Conservation (phyloP, 257 asterid genomes). For the Scutellaria galericulata region DNA sequence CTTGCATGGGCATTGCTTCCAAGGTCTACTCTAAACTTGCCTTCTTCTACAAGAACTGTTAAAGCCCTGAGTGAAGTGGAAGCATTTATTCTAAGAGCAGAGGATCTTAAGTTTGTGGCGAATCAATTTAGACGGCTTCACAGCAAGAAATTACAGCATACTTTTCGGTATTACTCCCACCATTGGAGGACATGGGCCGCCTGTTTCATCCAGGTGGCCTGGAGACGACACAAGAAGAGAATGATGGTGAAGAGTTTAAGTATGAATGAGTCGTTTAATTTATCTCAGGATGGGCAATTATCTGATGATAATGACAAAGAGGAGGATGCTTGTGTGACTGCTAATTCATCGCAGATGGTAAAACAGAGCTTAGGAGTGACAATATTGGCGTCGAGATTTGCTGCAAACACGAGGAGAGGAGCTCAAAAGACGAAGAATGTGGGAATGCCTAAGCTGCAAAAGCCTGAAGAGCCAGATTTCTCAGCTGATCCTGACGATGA, state of each 20-base stretch:
- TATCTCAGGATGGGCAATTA: slow-evolving; percentile 37
- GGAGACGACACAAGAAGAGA: slow-evolving; percentile 68
- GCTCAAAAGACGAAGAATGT: slow-evolving; percentile 64
- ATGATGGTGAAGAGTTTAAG: slow-evolving; percentile 48
- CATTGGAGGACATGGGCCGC: slow-evolving; percentile 94
- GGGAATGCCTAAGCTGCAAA: slow-evolving; percentile 57
- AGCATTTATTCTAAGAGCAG: slow-evolving; percentile 81
- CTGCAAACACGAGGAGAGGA: slow-evolving; percentile 75
- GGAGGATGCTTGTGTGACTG: slow-evolving; percentile 6
- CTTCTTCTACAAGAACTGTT: slow-evolving; percentile 82
- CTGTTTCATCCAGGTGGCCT: slow-evolving; percentile 76
- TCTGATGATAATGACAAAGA: slow-evolving; percentile 36
- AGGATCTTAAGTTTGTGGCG: slow-evolving; percentile 86
- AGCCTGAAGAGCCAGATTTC: slow-evolving; percentile 85
- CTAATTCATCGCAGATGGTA: slow-evolving; percentile 32
- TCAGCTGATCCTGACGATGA: slow-evolving; percentile 74
- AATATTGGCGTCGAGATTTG: slow-evolving; percentile 75
- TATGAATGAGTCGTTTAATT: slow-evolving; percentile 55
- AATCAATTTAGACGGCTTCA: slow-evolving; percentile 86
- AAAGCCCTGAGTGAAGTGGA: slow-evolving; percentile 73
- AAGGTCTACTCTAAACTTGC: slow-evolving; percentile 61
- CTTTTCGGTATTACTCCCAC: slow-evolving; percentile 77
- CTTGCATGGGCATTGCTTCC: slow-evolving; percentile 91
- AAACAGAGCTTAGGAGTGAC: slow-evolving; percentile 66
- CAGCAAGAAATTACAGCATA: slow-evolving; percentile 82